Conservation (phyloP, 176 grass and related monocot genomes). For the maize (Zea mays) region Zm-B73-REFERENCE-NAM-5.0 NC_050102.1:82946001-82946500, state of each 20-base stretch:
- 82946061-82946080: constrained; percentile 15
- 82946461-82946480: neutral
- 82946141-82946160: constrained; percentile 50
- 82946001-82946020: constrained; percentile 13
- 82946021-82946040: constrained; percentile 19
- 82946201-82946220: neutral
- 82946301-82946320: neutral
- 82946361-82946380: neutral
- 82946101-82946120: constrained; percentile 98
- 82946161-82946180: constrained; percentile 14
- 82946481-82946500: neutral
- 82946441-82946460: neutral
- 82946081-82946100: constrained; percentile 12
- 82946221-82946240: neutral
- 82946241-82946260: neutral
- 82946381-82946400: neutral
- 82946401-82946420: neutral
- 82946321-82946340: neutral
- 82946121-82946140: constrained; percentile 95
- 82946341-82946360: neutral
- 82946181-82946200: neutral
- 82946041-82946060: neutral
- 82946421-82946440: neutral
- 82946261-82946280: neutral
- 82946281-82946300: constrained; percentile 10